A percentile compares a stretch with the other conserved stretches of the same genome.
phyloP scores from a whole-genome alignment of 1,139 yeast genomes.

The Nematodospora anomalae region DNA sequence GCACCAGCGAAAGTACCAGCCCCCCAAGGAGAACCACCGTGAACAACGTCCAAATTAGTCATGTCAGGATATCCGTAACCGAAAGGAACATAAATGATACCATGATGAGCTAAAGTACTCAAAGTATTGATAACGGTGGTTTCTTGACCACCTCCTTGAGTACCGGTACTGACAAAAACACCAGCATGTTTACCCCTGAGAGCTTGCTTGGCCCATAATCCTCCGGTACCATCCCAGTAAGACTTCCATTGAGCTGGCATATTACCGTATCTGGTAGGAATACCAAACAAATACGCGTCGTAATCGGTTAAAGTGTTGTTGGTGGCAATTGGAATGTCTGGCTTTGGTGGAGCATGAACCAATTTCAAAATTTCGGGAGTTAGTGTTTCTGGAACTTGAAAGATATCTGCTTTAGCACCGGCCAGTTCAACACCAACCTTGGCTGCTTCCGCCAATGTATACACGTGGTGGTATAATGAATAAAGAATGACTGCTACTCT shows the following conservation, averaged over 20 bases:
- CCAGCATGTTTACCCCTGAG: conserved; percentile 40
- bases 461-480: conserved; percentile 38
- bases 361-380: conserved; percentile 27
- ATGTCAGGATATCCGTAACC: conserved; percentile 34
- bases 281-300: conserved; percentile 40
- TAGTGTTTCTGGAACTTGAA: conserved; percentile 40
- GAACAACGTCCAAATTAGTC: conserved; percentile 31
- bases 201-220: conserved; percentile 36
- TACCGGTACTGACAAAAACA: conserved; percentile 36
- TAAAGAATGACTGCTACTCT: conserved; percentile 34
- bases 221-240: conserved; percentile 41
- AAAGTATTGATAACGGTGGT: conserved; percentile 33
- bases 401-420: conserved; percentile 37
- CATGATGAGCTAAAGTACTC: conserved; percentile 37
- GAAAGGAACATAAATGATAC: conserved; percentile 38
- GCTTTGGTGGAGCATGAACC: conserved; percentile 35
- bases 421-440: conserved; percentile 38
- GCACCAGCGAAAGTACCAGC: conserved; percentile 41
- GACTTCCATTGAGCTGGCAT: conserved; percentile 40
- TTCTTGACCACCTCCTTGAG: conserved; percentile 43
- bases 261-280: conserved; percentile 41
- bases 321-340: conserved; percentile 34
- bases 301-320: conserved; percentile 30
- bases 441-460: conserved; percentile 33
- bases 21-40: conserved; percentile 45